Evolutionary conservation across 148 eudicot species (phyloP).

Genomic region (Chenopodium formosanum): DNA sequence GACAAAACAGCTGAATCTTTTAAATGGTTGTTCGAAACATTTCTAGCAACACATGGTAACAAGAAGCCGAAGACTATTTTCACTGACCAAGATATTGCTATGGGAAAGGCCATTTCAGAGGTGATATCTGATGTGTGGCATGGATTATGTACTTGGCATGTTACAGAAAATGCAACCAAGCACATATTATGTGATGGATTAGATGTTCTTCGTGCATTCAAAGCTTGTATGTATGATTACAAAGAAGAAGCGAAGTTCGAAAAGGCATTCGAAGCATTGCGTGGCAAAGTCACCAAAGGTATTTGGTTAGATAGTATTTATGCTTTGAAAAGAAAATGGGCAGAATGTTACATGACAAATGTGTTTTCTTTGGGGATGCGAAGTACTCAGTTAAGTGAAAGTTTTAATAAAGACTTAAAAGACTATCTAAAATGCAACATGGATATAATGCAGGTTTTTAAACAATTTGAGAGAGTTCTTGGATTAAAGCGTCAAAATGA

Average conservation of each 20-base stretch:
- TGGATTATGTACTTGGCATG: constrained; percentile 1
- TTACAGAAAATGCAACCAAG: background rate
- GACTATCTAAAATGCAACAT: background rate
- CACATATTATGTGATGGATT: background rate
- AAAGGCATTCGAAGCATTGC: background rate
- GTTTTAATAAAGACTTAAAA: constrained; percentile 5
- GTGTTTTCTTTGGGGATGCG: background rate
- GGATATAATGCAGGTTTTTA: too few species aligned
- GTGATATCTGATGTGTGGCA: background rate
- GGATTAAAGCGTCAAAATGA: background rate
- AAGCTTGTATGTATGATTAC: background rate
- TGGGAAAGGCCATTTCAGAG: background rate
- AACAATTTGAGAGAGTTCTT: too few species aligned
- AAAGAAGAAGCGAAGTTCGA: background rate
- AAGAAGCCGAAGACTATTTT: background rate
- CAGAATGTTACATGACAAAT: constrained; percentile 2
- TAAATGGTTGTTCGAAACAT: background rate
- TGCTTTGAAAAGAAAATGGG: background rate
- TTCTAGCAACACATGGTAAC: background rate
- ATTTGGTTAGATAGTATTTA: constrained; percentile 3
- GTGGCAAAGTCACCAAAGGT: background rate
- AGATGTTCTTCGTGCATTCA: background rate
- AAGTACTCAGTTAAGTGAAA: constrained; percentile 1
- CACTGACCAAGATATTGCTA: constrained; percentile 6
- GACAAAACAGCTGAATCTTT: too few species aligned